These are phyloP conservation scores for Boletus rubropictus DNA, from an alignment of 768 basidiomycete species.

Conservation along the genomic window DNA sequence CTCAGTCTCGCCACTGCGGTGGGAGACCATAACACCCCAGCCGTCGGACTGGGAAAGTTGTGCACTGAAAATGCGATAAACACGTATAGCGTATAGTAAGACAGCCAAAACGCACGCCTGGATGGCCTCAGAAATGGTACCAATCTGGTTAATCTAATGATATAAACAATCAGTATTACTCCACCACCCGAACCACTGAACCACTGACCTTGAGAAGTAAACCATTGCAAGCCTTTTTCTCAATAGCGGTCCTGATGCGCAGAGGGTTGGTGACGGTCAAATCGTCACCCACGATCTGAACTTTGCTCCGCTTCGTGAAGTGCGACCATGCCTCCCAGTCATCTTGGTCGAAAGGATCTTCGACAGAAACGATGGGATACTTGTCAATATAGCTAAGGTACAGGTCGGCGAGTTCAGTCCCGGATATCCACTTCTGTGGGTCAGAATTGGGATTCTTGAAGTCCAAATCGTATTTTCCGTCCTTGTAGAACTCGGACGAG, in stretches of 20 bases:
- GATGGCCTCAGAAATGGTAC: constrained; percentile 97
- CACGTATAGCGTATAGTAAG: neutral
- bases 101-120: constrained; percentile 68
- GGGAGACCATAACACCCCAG: constrained; percentile 99
- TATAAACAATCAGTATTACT: constrained; percentile 1
- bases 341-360: constrained; percentile 99
- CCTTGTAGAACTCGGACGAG: constrained; percentile 99
- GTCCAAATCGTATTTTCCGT: constrained; percentile 98
- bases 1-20: constrained; percentile 98
- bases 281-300: constrained; percentile 95
- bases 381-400: constrained; percentile 84
- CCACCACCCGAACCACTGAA: neutral
- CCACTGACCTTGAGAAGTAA: constrained; percentile 80
- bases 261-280: constrained; percentile 96
- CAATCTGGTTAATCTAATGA: constrained; percentile 89
- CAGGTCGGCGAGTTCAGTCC: constrained; percentile 85
- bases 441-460: constrained; percentile 99
- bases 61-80: constrained; percentile 47
- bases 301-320: constrained; percentile 72
- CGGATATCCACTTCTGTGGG: constrained; percentile 92
- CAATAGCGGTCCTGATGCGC: constrained; percentile 97
- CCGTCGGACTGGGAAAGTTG: constrained; percentile 93
- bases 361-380: constrained; percentile 93
- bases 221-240: constrained; percentile 99
- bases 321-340: constrained; percentile 98